A percentile compares a stretch with the other conserved stretches of the same genome.
These are phyloP conservation scores for Cystobasidium pallidum DNA, from an alignment of 1,284 basidiomycete species.

Conservation along the genomic window DNA sequence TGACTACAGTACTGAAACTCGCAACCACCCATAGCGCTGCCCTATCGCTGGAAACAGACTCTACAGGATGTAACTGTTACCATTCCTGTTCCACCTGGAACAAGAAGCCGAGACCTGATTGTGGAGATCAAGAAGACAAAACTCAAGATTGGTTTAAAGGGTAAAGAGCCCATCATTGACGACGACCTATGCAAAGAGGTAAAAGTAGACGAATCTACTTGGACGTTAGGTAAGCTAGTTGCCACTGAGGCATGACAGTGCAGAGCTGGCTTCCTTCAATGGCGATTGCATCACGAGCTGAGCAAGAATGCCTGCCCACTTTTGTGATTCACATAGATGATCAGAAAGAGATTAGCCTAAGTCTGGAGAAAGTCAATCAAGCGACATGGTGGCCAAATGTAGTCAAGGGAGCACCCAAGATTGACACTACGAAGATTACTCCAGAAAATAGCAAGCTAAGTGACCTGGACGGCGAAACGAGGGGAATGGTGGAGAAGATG, in stretches of 20 bases:
- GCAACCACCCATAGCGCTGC: conserved; percentile 61
- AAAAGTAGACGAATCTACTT: conserved; percentile 94
- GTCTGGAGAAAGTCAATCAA: conserved; percentile 84
- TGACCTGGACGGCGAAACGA: conserved; percentile 91
- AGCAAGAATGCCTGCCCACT: not conserved
- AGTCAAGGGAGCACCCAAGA: conserved; percentile 90
- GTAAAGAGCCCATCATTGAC: conserved; percentile 76
- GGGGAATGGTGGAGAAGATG: conserved; percentile 99
- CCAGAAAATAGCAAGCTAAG: conserved; percentile 94
- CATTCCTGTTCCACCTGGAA: conserved; percentile 83
- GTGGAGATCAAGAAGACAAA: conserved; percentile 79
- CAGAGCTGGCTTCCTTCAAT: too few species aligned
- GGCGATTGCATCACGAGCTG: not conserved
- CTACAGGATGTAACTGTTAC: conserved; percentile 82
- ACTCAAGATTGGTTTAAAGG: conserved; percentile 82
- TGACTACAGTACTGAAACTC: not conserved
- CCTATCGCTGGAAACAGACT: conserved; percentile 91
- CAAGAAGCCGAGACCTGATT: conserved; percentile 73
- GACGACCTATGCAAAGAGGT: conserved; percentile 94
- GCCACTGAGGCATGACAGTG: too few species aligned
- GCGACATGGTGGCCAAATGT: conserved; percentile 98
- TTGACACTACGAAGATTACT: conserved; percentile 94
- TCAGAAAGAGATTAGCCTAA: conserved; percentile 70
- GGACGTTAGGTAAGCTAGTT: conserved; percentile 82
- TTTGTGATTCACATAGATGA: conserved; percentile 66